Evolutionary conservation across 2,329 filamentous ascomycete genomes (phyloP).

Genomic region (Hymenoscyphus salicellus): DNA sequence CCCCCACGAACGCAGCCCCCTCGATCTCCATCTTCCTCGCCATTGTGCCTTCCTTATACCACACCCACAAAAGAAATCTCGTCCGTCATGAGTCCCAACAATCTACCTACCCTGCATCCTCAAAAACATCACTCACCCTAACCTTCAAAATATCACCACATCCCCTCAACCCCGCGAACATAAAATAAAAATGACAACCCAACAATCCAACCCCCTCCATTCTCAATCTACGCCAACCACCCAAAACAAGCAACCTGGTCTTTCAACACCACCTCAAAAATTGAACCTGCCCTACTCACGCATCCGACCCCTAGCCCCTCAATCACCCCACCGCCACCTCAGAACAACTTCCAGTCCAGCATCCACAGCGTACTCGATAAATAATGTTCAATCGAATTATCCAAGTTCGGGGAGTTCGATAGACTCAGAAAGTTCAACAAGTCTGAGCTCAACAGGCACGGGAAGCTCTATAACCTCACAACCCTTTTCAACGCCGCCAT

Average conservation of each 20-base stretch:
- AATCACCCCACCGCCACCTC: background rate
- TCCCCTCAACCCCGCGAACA: background rate
- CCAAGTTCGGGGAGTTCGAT: background rate
- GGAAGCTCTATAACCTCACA: too few relatives aligned
- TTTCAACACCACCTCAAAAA: background rate
- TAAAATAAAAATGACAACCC: background rate
- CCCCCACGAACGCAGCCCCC: too few relatives aligned
- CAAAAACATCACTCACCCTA: background rate
- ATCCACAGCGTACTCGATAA: background rate
- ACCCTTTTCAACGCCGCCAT: too few relatives aligned
- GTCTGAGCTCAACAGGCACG: background rate
- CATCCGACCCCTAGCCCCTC: background rate
- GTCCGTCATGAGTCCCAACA: background rate
- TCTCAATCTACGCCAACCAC: background rate
- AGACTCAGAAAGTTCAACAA: background rate
- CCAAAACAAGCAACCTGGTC: too few relatives aligned
- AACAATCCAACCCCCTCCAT: background rate
- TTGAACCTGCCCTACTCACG: background rate
- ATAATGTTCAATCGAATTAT: background rate
- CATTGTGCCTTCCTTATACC: too few relatives aligned
- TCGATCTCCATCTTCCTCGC: too few relatives aligned
- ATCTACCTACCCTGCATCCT: background rate
- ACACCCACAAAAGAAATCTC: too few relatives aligned
- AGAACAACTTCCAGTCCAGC: background rate
- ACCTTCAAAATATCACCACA: background rate